Conservation (phyloP, 1,284 basidiomycete species). For the Caloboletus inedulis region DNA sequence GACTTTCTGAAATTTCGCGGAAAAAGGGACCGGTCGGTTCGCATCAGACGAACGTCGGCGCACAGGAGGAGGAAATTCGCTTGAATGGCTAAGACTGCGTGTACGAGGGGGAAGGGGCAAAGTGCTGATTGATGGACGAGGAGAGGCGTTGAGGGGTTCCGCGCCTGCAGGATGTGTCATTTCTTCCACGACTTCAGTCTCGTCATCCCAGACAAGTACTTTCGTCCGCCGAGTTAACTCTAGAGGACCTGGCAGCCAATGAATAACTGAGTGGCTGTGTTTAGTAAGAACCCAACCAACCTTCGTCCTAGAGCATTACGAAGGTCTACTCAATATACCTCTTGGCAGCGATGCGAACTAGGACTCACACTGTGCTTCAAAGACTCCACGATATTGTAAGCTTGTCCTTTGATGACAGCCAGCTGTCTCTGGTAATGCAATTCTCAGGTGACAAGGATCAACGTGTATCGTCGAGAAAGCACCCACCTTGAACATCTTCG, state of each 20-base stretch:
- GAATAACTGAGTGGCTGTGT: slow-evolving; percentile 7
- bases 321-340: slow-evolving; percentile 2
- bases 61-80: slow-evolving; percentile 72
- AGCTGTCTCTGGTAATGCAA: slow-evolving; percentile 63
- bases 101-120: slow-evolving; percentile 58
- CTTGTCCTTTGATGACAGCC: slow-evolving; percentile 89
- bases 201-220: slow-evolving; percentile 81
- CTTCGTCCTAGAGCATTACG: slow-evolving; percentile 28
- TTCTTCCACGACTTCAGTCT: slow-evolving; percentile 72
- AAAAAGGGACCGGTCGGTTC: slow-evolving; percentile 73
- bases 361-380: slow-evolving; percentile 61
- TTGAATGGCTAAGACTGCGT: slow-evolving; percentile 57
- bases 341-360: not conserved
- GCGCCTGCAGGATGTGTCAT: slow-evolving; percentile 29
- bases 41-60: slow-evolving; percentile 61
- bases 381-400: slow-evolving; percentile 85
- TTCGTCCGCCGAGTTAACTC: slow-evolving; percentile 79
- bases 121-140: slow-evolving; percentile 57
- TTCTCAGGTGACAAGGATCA: slow-evolving; percentile 6
- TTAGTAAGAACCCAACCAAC: slow-evolving; percentile 39
- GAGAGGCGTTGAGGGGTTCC: slow-evolving; percentile 45
- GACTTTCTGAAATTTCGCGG: slow-evolving; percentile 71
- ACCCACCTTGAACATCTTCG: slow-evolving; percentile 77
- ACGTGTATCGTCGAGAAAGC: not conserved
- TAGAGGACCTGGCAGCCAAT: slow-evolving; percentile 58